phyloP scores from a whole-genome alignment of 805 yeast species.

The Saccharomycopsis fermentans region DNA sequence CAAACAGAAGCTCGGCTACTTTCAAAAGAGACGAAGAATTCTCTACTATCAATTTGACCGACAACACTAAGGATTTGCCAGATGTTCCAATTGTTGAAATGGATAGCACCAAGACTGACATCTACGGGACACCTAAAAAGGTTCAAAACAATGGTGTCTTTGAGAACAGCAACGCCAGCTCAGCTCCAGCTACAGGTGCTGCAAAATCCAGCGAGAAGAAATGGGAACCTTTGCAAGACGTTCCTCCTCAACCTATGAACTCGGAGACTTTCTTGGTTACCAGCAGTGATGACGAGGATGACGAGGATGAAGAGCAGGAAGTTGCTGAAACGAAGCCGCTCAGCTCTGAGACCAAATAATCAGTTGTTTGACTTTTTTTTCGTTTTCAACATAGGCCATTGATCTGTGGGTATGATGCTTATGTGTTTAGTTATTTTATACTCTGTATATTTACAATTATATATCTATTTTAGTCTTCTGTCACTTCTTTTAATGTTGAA shows the following conservation, averaged over 20 bases:
- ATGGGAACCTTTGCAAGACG: conserved; percentile 19
- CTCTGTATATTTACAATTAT: not conserved
- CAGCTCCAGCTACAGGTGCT: not conserved
- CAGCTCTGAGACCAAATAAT: not conserved
- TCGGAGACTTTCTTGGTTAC: conserved; percentile 17
- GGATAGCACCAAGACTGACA: conserved; percentile 4
- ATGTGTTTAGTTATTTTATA: not conserved
- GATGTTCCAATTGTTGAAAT: conserved; percentile 8
- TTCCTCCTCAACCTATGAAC: conserved; percentile 16
- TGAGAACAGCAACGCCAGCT: not conserved
- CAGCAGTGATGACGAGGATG: conserved; percentile 20
- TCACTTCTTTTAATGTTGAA: not conserved
- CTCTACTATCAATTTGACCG: conserved; percentile 10
- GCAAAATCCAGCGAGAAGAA: conserved; percentile 5
- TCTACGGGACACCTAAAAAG: conserved; percentile 14
- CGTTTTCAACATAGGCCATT: too few species aligned
- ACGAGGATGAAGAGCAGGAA: conserved; percentile 11
- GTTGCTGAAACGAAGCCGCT: not conserved
- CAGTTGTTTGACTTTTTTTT: not conserved
- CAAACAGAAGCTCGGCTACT: conserved; percentile 17
- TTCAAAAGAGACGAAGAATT: conserved; percentile 12
- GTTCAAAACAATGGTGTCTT: not conserved
- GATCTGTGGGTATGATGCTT: too few species aligned
- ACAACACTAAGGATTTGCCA: conserved; percentile 16
- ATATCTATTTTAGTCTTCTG: not conserved